Evolutionary conservation across 768 basidiomycete genomes (phyloP).

Genomic region (Mycena capillaripes): DNA sequence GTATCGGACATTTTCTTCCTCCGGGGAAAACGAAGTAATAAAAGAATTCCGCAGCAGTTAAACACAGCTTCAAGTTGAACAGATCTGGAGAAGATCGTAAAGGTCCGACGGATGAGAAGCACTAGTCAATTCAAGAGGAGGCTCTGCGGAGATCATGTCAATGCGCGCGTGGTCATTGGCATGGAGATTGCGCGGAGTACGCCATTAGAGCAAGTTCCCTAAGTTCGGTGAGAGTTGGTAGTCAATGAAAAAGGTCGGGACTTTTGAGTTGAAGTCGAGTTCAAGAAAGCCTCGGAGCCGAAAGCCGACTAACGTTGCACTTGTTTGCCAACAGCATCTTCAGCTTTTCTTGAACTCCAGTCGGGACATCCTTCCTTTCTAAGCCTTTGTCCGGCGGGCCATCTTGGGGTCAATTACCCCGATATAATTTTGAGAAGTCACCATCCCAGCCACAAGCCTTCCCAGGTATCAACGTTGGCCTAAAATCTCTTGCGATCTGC

Average conservation of each 20-base stretch:
- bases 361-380: too few relatives aligned
- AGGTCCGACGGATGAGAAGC: too few relatives aligned
- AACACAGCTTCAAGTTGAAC: not conserved
- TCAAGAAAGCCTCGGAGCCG: not conserved
- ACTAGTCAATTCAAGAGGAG: not conserved
- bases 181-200: not conserved
- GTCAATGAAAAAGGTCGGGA: not conserved
- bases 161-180: not conserved
- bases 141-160: not conserved
- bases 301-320: not conserved
- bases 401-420: too few relatives aligned
- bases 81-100: too few relatives aligned
- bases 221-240: too few relatives aligned
- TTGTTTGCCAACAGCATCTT: not conserved
- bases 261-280: not conserved
- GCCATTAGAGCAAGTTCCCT: not conserved
- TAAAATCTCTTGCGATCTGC: too few relatives aligned
- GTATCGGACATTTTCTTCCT: not conserved
- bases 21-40: not conserved
- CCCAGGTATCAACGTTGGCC: too few relatives aligned
- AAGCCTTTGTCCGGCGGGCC: too few relatives aligned
- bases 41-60: not conserved
- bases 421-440: too few relatives aligned
- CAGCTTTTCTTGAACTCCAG: not conserved
- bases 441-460: too few relatives aligned